Evolutionary conservation across 768 basidiomycete genomes (phyloP).

Genomic region (Amanita subjunquillea): DNA sequence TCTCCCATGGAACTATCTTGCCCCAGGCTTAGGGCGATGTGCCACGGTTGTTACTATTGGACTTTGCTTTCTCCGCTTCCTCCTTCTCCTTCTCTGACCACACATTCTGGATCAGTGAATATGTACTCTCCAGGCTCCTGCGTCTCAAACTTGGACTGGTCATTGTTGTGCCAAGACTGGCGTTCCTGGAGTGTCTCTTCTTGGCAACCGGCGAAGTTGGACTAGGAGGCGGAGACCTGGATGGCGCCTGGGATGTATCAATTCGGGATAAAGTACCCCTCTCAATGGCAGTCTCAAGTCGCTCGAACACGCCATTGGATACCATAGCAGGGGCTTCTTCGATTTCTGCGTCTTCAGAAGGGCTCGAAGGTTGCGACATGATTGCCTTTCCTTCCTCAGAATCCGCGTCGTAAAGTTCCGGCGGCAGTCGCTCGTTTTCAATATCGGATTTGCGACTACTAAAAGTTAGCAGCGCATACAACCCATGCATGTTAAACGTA

Average conservation of each 20-base stretch:
- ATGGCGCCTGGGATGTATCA: neutral
- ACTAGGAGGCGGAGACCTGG: conserved; percentile 22
- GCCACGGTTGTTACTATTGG: neutral
- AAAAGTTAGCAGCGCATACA: neutral
- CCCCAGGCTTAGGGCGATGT: neutral
- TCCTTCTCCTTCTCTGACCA: conserved; percentile 29
- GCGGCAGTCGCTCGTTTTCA: conserved; percentile 97
- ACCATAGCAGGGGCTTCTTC: conserved; percentile 29
- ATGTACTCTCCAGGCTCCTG: conserved; percentile 90
- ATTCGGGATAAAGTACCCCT: conserved; percentile 12
- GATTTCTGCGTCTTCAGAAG: conserved; percentile 31
- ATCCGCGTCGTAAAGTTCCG: conserved; percentile 80
- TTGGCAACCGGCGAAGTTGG: conserved; percentile 36
- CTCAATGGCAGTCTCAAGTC: conserved; percentile 29
- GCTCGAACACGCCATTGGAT: conserved; percentile 34
- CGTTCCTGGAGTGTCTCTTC: conserved; percentile 65
- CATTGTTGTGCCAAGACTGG: conserved; percentile 89
- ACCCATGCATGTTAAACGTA: conserved; percentile 32
- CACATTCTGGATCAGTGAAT: conserved; percentile 89
- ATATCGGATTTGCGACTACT: conserved; percentile 91
- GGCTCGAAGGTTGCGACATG: conserved; percentile 46
- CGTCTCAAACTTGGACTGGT: conserved; percentile 90
- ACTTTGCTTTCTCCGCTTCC: neutral
- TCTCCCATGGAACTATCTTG: neutral
- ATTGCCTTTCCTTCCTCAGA: conserved; percentile 64